phyloP scores from a whole-genome alignment of 495 filamentous ascomycete species.

The Letharia lupina region DNA sequence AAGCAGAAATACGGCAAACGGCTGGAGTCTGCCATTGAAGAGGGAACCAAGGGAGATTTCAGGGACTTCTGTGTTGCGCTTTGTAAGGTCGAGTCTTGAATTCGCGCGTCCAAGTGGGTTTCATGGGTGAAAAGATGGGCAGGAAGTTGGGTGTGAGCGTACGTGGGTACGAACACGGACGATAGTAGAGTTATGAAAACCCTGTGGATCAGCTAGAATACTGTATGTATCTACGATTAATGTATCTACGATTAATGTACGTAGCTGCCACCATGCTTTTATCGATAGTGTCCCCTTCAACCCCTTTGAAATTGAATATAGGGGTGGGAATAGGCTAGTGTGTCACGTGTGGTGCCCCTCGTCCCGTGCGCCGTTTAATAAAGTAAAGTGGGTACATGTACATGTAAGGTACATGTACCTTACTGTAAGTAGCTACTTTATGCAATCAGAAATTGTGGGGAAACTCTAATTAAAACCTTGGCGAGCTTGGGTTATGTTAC shows the following conservation, averaged over 20 bases:
- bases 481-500: too few relatives aligned
- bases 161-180: neutral
- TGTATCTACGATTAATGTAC: too few relatives aligned
- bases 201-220: neutral
- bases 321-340: too few relatives aligned
- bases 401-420: too few relatives aligned
- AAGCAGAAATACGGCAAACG: conserved; percentile 61
- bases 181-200: neutral
- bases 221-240: neutral
- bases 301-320: too few relatives aligned
- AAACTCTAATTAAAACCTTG: too few relatives aligned
- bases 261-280: neutral
- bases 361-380: too few relatives aligned
- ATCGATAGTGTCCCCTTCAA: too few relatives aligned
- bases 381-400: too few relatives aligned
- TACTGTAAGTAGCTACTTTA: too few relatives aligned
- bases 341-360: too few relatives aligned
- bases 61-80: conserved; percentile 51
- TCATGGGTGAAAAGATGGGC: neutral
- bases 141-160: neutral
- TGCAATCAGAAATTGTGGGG: neutral
- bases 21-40: conserved; percentile 52
- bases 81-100: conserved; percentile 20
- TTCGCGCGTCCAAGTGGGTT: neutral
- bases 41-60: conserved; percentile 46